phyloP scores from a whole-genome alignment of 495 filamentous ascomycete species.

The Neurospora sp. region DNA sequence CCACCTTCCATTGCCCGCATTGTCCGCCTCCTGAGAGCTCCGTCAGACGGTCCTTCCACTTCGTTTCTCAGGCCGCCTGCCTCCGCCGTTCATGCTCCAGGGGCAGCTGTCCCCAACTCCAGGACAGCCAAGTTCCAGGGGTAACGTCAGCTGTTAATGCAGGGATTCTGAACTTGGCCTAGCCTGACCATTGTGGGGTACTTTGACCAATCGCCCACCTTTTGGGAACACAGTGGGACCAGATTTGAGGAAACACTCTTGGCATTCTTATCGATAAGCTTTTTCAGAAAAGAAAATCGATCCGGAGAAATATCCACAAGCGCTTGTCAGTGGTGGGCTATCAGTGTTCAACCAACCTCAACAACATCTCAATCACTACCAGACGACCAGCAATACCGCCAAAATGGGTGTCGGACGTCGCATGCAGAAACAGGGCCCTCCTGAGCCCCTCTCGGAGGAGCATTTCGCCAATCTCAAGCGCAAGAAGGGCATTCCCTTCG shows the following conservation, averaged over 20 bases:
- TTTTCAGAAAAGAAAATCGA: slow-evolving; percentile 1
- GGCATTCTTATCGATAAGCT: background rate
- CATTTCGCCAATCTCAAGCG: slow-evolving; percentile 66
- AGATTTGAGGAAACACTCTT: background rate
- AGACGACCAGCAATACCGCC: slow-evolving; percentile 7
- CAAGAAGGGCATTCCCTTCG: slow-evolving; percentile 51
- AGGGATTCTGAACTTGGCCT: background rate
- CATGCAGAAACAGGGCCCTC: slow-evolving; percentile 91
- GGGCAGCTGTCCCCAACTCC: background rate
- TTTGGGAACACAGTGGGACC: background rate
- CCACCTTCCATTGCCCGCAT: background rate
- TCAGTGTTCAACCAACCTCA: background rate
- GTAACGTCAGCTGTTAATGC: background rate
- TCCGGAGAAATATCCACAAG: background rate
- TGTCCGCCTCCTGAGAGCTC: background rate
- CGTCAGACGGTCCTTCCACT: background rate
- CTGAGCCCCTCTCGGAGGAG: slow-evolving; percentile 69
- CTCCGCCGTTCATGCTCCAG: background rate
- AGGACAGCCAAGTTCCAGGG: background rate
- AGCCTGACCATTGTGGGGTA: background rate
- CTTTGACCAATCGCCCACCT: background rate
- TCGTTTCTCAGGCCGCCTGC: background rate
- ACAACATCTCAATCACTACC: background rate
- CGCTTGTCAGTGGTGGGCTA: background rate
- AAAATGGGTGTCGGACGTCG: slow-evolving; percentile 84